Evolutionary conservation across 2,329 filamentous ascomycete species (phyloP).

Genomic region (Talaromyces sp.): DNA sequence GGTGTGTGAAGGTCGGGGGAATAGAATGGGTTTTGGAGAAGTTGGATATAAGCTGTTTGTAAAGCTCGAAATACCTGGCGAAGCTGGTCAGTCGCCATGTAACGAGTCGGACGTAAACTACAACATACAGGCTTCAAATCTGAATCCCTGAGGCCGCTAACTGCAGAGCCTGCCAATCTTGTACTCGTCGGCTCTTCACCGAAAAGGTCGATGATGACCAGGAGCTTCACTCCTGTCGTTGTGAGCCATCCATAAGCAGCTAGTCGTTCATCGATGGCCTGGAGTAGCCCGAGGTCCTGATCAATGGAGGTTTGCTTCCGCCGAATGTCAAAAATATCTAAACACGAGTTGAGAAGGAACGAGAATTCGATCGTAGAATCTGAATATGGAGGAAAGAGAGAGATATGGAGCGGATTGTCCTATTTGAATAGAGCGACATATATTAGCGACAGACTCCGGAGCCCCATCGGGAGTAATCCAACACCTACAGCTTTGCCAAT

Average conservation of each 20-base stretch:
- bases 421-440: constrained; percentile 42
- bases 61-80: constrained; percentile 79
- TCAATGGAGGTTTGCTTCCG: constrained; percentile 71
- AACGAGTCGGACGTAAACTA: background rate
- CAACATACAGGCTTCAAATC: constrained; percentile 76
- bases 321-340: constrained; percentile 91
- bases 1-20: constrained; percentile 81
- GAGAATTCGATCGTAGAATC: constrained; percentile 75
- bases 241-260: constrained; percentile 96
- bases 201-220: constrained; percentile 88
- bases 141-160: constrained; percentile 75
- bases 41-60: constrained; percentile 85
- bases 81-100: constrained; percentile 2
- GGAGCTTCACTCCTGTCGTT: constrained; percentile 89
- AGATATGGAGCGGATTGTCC: constrained; percentile 96
- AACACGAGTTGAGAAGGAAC: constrained; percentile 84
- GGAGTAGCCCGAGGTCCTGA: constrained; percentile 87
- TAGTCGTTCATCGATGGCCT: constrained; percentile 89
- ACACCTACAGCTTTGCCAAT: constrained; percentile 83
- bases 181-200: constrained; percentile 56
- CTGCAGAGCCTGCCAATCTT: constrained; percentile 40
- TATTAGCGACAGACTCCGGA: background rate
- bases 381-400: constrained; percentile 79
- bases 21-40: constrained; percentile 95
- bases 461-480: background rate